Base-by-base conservation (phyloP, 208 protist species). In the Angomonas desouzai region DNA sequence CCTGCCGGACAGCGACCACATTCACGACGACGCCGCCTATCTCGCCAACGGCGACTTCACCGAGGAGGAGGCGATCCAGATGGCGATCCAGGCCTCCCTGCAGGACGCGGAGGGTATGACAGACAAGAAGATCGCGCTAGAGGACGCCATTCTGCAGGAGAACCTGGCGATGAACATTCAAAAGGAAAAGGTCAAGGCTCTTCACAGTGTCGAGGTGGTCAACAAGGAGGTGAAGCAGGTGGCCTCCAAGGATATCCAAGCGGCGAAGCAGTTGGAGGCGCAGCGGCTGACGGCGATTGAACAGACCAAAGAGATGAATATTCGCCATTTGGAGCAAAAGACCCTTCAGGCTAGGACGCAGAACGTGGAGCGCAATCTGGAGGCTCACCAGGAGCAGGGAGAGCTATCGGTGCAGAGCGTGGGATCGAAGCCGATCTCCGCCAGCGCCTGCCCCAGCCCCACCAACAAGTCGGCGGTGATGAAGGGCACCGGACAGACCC, bases 31-130 rank as follows among this genome's bases (percentile, higher is more conserved):
- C 36, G 40, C 68, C 0, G 68, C 64, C 23, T 23, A 77, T 20
- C 62, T 64, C 3, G 64, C 70, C 3, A 87, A 94, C 55, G 79
- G 71, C n/a, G 72, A 79, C 45, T 36, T 85, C 7, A 77, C 76
- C 62, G 91, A 97, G 49, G 84, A 94, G 20, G 78, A 81, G 38
- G 87, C 81, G 16, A 62, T 97, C 22, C 81, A 66, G 13, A 55
- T 74, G 23, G 91, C 91, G 22, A 89, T 97, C 56, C 71, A 62
- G 22, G 77, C 74, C 9, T 97, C 91, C 4, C 62, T 95, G 11
- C 43, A 77, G 48, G 89, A 90, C 9, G 62, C 77, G 11, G 51
- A 57, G 6, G 34, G 49, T 4, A 56, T 65, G 13, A 55, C 59
- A 2, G 70, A 71, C 27, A 68, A 68, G 43, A 29, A 76, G 49